Base-by-base conservation (phyloP, 2,329 filamentous ascomycete species). In the Clarireedia homoeocarpa region DNA sequence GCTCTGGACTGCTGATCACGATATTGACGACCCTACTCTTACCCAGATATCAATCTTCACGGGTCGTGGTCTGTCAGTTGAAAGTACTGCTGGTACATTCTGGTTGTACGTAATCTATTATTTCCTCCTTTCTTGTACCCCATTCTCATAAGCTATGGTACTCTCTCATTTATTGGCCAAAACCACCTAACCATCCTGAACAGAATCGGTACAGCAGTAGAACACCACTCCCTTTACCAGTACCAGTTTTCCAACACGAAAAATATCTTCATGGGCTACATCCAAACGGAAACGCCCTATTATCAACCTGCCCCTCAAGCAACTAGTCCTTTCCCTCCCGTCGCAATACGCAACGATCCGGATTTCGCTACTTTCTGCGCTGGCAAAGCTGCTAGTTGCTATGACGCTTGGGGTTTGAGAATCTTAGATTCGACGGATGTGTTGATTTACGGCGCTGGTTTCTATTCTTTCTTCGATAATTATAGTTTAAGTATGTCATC, bases 141-240 rank as follows among this genome's bases (percentile, higher is more conserved):
- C 26, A 27, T 27, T 27, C 20, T 20, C 20, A 20, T 20, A 20
- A 20, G 20, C 20, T 20, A 20, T 20, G 20, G 20, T 3, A 20
- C 20, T 10, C 61, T 71, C 10, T 83, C 84, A 65, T 80, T 85
- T 70, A 80, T 85, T 38, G 1, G 26, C 20, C 12, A 23, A 24
- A 4, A 67, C 86, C 90, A 70, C 86, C 90, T 70, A 83, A 86
- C 73, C 82, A 94, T 66, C 94, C 17, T 6, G 86, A 79, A 15
- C 9, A 89, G 89, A 51, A 70, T 77, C 48, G 78, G 77, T 27
- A 77, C 76, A 3, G 73, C 73, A 1, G 75, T 74, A 26, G 79
- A 82, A 65, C 79, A 82, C 65, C 70, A 72, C 51, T 71, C 73
- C 5, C 66, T 82, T 36, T 82, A 82, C 66, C 75, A 81, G 61